Evolutionary conservation across 345 rosid species (phyloP).

Genomic region (Syzygium aromaticum): DNA sequence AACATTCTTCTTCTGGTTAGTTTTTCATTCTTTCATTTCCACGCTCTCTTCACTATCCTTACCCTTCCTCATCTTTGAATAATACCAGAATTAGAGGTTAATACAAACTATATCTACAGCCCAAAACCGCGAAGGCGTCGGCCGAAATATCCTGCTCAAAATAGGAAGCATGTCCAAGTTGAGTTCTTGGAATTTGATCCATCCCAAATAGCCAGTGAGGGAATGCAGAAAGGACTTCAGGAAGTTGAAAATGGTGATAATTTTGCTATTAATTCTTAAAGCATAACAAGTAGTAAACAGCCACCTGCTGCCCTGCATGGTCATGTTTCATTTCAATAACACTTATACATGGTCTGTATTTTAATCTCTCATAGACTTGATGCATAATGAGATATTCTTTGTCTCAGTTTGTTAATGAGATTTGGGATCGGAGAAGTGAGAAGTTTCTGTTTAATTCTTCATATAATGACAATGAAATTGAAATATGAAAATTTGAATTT

Average conservation of each 20-base stretch:
- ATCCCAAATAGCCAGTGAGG: conserved; percentile 26
- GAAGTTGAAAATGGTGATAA: conserved; percentile 3
- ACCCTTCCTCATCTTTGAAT: neutral
- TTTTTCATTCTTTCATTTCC: conserved; percentile 7
- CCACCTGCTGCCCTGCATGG: neutral
- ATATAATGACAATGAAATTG: neutral
- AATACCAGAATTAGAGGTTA: conserved; percentile 3
- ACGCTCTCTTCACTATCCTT: neutral
- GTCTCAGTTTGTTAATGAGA: neutral
- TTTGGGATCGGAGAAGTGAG: neutral
- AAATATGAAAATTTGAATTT: neutral
- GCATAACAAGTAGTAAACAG: neutral
- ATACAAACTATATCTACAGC: conserved; percentile 36
- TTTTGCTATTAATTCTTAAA: neutral
- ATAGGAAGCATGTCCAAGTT: conserved; percentile 31
- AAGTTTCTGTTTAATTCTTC: neutral
- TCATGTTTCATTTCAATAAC: neutral
- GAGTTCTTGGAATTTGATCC: conserved; percentile 60
- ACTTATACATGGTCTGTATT: neutral
- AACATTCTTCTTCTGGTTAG: conserved; percentile 65
- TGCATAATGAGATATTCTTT: neutral
- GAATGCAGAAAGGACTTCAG: conserved; percentile 17
- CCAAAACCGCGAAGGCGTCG: conserved; percentile 45
- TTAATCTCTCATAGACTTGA: neutral
- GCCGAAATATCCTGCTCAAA: conserved; percentile 21